Base-by-base conservation (phyloP, 1,139 yeast species). In the Suhomyces taliae region DNA sequence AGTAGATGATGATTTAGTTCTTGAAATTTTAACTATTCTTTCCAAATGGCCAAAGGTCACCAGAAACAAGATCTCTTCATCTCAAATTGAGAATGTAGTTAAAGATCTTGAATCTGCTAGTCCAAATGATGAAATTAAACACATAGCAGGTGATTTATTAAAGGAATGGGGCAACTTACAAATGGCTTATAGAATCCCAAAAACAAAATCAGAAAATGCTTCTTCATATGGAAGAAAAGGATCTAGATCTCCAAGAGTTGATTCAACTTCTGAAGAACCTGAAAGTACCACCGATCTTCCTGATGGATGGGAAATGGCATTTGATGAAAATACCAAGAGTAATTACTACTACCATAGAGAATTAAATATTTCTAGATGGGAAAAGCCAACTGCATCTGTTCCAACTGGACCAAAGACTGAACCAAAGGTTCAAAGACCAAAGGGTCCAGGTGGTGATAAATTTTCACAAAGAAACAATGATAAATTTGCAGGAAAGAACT, bases 141-240 rank as follows among this genome's bases (percentile, higher is more conserved):
- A 45, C 1, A 62, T 74, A 37, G 77, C 87, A 2, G 52, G 64
- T 7, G 62, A 66, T 8, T 67, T 93, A 40, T 60, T 89, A 27
- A 70, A 74, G 1, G 85, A 78, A 52, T 93, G 98, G 98, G 74
- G 85, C 39, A 72, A 71, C 33, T 78, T 90, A 52, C 84, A 87
- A 60, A 83, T 89, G 81, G 95, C 93, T 7, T 88, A 86, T 60
- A 79, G 96, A 48, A 93, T 93, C 43, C 93, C 93, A 0, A 84
- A 87, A 50, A 56, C 59, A 37, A 48, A 52, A 35, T 48, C 46
- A 37, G 54, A 58, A 9, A 46, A 37, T 7, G 47, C 52, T 8
- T 53, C 67, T 12, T 53, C 67, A 12, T 69, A 66, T 27, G 68
- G 76, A 49, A 62, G 78, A 48, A 62, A 58, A 26, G 61, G 64